Evolutionary conservation across 2,329 filamentous ascomycete species (phyloP).

Genomic region (Stemphylium beticola): DNA sequence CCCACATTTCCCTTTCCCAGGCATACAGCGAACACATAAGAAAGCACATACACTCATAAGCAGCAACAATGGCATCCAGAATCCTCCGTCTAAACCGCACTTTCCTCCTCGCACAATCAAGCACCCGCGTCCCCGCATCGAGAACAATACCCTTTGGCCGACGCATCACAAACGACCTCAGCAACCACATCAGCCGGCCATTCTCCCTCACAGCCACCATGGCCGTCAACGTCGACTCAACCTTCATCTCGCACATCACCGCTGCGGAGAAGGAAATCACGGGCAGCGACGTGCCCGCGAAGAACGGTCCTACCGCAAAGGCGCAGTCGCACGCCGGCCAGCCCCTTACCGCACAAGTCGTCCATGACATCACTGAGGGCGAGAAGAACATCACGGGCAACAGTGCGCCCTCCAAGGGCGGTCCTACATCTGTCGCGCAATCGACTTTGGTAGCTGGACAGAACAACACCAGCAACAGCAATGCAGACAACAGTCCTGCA

Average conservation of each 20-base stretch:
- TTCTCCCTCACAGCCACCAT: conserved; percentile 18
- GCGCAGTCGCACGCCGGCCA: conserved; percentile 49
- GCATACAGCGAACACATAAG: background rate
- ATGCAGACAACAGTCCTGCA: background rate
- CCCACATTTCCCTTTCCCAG: background rate
- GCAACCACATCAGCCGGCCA: conserved; percentile 7
- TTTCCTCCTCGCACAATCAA: conserved; percentile 3
- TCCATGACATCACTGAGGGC: conserved; percentile 52
- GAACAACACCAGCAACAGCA: conserved; percentile 2
- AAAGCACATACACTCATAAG: background rate
- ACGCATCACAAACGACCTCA: conserved; percentile 9
- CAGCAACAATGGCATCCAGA: conserved; percentile 10
- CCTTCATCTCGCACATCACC: conserved; percentile 51
- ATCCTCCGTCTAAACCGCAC: conserved; percentile 9
- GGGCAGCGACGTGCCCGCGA: conserved; percentile 42
- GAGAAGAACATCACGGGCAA: conserved; percentile 51
- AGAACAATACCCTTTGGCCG: background rate
- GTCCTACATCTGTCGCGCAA: conserved; percentile 51
- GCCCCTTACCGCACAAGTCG: conserved; percentile 40
- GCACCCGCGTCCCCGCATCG: background rate
- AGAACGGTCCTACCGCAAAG: conserved; percentile 51
- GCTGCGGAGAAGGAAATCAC: conserved; percentile 51
- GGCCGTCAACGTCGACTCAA: conserved; percentile 42
- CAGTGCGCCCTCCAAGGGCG: conserved; percentile 43
- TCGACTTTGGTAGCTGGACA: conserved; percentile 5